These are phyloP conservation scores for Rhizopogon vesiculosus DNA, from an alignment of 768 basidiomycete species.

Conservation along the genomic window DNA sequence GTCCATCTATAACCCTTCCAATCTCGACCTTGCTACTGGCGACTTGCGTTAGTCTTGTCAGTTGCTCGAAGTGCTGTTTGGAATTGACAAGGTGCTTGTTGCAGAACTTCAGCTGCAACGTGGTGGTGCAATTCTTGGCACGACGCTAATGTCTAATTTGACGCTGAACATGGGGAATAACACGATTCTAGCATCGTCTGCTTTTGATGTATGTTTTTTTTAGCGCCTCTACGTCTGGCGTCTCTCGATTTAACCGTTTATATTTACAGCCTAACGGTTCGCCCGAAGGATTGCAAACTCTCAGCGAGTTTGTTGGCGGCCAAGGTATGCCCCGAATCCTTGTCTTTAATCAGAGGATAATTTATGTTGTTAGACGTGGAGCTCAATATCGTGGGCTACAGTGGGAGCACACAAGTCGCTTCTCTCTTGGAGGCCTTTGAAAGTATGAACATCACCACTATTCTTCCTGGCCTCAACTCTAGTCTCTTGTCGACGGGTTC, in stretches of 20 bases:
- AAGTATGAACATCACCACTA: conserved; percentile 49
- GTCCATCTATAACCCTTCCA: conserved; percentile 64
- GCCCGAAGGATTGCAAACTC: conserved; percentile 54
- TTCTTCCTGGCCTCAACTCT: conserved; percentile 56
- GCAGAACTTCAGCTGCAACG: conserved; percentile 54
- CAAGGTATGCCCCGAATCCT: conserved; percentile 33
- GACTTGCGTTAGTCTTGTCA: conserved; percentile 50
- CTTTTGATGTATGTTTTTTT: conserved; percentile 39
- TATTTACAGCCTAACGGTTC: conserved; percentile 50
- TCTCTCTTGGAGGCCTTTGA: conserved; percentile 61
- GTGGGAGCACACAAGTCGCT: conserved; percentile 52
- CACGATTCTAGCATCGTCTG: conserved; percentile 42
- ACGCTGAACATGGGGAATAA: conserved; percentile 59
- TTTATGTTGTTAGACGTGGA: conserved; percentile 39
- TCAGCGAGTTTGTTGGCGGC: conserved; percentile 64
- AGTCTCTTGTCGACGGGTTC: conserved; percentile 53
- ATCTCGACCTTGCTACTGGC: conserved; percentile 54
- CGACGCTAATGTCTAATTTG: conserved; percentile 55
- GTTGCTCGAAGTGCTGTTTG: not conserved
- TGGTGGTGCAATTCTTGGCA: conserved; percentile 51
- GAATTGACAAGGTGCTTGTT: not conserved
- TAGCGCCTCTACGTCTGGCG: not conserved
- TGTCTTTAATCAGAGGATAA: not conserved
- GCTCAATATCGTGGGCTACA: conserved; percentile 53
- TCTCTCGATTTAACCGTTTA: not conserved